phyloP scores from a whole-genome alignment of 2,329 filamentous ascomycete genomes.

The Pyricularia sp. region DNA sequence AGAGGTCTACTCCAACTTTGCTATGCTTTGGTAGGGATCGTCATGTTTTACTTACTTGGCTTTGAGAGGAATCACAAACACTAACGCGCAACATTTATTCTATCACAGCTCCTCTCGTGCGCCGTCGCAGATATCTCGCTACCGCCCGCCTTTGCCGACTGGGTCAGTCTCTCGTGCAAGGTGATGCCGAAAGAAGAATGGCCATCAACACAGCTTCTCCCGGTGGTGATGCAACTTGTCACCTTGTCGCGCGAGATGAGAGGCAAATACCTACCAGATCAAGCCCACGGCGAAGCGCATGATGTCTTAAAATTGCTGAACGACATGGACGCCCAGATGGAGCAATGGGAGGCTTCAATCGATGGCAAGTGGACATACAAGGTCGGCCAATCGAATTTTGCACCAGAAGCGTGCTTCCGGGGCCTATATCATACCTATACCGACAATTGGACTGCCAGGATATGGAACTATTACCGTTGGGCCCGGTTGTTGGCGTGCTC shows the following conservation, averaged over 20 bases:
- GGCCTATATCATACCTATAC: conserved; percentile 45
- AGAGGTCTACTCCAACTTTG: conserved; percentile 45
- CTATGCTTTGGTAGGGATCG: conserved; percentile 39
- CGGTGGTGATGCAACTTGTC: conserved; percentile 29
- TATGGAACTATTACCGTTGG: conserved; percentile 53
- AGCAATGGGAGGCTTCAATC: conserved; percentile 25
- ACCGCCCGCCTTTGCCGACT: conserved; percentile 32
- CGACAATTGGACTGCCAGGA: conserved; percentile 41
- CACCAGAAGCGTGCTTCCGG: conserved; percentile 35
- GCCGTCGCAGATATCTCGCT: conserved; percentile 28
- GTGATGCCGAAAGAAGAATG: conserved; percentile 26
- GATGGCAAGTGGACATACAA: conserved; percentile 26
- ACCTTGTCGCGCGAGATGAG: conserved; percentile 27
- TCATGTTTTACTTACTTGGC: not conserved
- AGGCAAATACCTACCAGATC: conserved; percentile 26
- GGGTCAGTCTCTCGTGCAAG: conserved; percentile 26
- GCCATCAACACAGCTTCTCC: conserved; percentile 28
- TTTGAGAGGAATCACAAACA: not conserved
- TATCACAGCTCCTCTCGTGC: conserved; percentile 30
- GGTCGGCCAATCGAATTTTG: conserved; percentile 21
- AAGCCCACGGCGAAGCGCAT: conserved; percentile 16
- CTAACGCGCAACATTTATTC: not conserved
- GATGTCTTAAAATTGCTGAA: conserved; percentile 28
- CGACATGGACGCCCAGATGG: conserved; percentile 28
- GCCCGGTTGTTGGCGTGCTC: conserved; percentile 44